A percentile compares a stretch with the other conserved stretches of the same genome.
These are phyloP conservation scores for Lactuca sativa DNA, from an alignment of 129 eudicot genomes.

Conservation along the genomic window DNA sequence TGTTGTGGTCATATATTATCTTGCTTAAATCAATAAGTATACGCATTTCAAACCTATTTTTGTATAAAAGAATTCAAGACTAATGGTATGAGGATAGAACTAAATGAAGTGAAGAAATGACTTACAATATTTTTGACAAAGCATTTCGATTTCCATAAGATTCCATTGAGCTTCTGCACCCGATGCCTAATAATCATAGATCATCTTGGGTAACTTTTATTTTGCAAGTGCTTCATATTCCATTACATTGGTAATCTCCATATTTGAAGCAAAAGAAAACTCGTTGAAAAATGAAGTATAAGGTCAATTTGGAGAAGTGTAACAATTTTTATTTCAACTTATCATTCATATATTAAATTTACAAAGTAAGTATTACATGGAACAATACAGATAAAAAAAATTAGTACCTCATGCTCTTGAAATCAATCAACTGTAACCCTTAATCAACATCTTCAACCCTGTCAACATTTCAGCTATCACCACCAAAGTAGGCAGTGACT, in stretches of 20 bases:
- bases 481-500: no score
- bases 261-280: conserved; percentile 17
- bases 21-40: conserved; percentile 85
- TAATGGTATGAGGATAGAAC: background rate
- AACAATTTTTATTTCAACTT: background rate
- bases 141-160: conserved; percentile 77
- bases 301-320: conserved; percentile 1
- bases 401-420: no score
- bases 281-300: background rate
- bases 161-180: conserved; percentile 99
- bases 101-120: conserved; percentile 3
- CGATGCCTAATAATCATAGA: conserved; percentile 80
- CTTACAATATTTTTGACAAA: conserved; percentile 76
- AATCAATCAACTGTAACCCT: no score
- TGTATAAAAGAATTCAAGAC: background rate
- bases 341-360: background rate
- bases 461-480: no score
- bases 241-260: conserved; percentile 78
- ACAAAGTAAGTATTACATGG: no score
- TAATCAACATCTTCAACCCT: no score
- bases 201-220: conserved; percentile 76
- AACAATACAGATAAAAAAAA: no score
- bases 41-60: conserved; percentile 72
- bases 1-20: conserved; percentile 55
- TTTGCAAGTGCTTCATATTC: conserved; percentile 80